phyloP scores from a whole-genome alignment of 495 filamentous ascomycete species.

The Daldinia caldariorum region DNA sequence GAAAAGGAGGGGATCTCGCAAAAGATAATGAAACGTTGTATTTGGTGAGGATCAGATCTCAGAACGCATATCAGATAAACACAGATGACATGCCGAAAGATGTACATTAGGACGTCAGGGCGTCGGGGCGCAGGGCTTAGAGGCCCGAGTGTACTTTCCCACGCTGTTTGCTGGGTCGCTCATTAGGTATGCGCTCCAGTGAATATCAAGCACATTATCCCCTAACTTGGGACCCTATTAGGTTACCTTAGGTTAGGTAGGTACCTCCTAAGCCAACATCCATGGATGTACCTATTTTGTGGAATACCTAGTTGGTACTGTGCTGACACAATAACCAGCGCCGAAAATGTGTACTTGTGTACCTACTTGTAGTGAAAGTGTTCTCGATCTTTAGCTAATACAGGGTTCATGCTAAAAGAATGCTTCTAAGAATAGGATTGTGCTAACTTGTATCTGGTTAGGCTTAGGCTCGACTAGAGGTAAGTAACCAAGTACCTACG shows the following conservation, averaged over 20 bases:
- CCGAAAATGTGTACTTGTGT: slow-evolving; percentile 8
- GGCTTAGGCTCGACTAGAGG: slow-evolving; percentile 22
- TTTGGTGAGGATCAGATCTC: slow-evolving; percentile 40
- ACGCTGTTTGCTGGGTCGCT: slow-evolving; percentile 20
- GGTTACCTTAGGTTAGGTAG: neutral
- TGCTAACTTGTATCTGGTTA: slow-evolving; percentile 28
- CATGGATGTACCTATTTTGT: too few species aligned
- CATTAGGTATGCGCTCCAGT: slow-evolving; percentile 40
- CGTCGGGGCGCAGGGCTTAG: slow-evolving; percentile 28
- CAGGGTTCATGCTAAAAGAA: slow-evolving; percentile 20
- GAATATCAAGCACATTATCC: slow-evolving; percentile 25
- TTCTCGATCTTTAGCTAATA: slow-evolving; percentile 37
- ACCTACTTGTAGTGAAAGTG: slow-evolving; percentile 12
- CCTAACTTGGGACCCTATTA: neutral
- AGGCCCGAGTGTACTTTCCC: slow-evolving; percentile 3
- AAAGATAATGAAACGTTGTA: slow-evolving; percentile 49
- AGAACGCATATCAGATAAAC: slow-evolving; percentile 36
- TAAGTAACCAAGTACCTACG: neutral
- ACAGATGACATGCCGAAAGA: slow-evolving; percentile 38
- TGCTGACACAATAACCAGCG: neutral
- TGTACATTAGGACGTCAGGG: slow-evolving; percentile 27
- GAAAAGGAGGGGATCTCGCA: slow-evolving; percentile 19
- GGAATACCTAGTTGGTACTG: too few species aligned
- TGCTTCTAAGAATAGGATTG: slow-evolving; percentile 35
- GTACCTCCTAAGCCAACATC: neutral